phyloP scores from a whole-genome alignment of 257 asterid genomes.

The Nicotiana paniculata region DNA sequence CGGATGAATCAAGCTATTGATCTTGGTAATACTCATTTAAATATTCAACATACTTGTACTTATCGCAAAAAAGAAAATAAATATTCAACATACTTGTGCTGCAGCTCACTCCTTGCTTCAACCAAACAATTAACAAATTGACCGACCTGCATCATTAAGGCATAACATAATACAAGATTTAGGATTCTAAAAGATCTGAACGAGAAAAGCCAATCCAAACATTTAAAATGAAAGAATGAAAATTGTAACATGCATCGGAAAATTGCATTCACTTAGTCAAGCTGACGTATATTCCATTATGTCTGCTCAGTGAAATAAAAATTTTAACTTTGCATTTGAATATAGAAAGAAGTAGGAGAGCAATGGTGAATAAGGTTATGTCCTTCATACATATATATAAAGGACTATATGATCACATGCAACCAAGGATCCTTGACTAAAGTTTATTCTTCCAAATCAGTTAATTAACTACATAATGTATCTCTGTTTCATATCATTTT shows the following conservation, averaged over 20 bases:
- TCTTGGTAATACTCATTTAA: background rate
- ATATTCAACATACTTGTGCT: conserved; percentile 39
- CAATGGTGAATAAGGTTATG: background rate
- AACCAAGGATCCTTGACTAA: background rate
- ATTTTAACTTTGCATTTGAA: background rate
- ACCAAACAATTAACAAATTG: conserved; percentile 65
- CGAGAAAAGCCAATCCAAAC: background rate
- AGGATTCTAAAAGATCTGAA: background rate
- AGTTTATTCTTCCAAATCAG: background rate
- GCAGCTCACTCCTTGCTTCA: conserved; percentile 60
- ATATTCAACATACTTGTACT: background rate
- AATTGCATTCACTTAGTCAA: background rate
- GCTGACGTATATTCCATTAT: background rate
- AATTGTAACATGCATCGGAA: background rate
- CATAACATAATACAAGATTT: background rate
- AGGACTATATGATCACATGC: background rate
- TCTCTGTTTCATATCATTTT: background rate
- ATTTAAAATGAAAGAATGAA: background rate
- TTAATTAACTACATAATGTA: background rate
- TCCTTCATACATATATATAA: background rate
- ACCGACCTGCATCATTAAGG: conserved; percentile 47
- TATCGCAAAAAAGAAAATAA: background rate
- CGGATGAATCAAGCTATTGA: background rate
- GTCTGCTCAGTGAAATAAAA: background rate
- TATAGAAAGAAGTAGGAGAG: background rate